These are phyloP conservation scores for Phytophthora sansomeana DNA, from an alignment of 352 stramenopile species.

Conservation along the genomic window DNA sequence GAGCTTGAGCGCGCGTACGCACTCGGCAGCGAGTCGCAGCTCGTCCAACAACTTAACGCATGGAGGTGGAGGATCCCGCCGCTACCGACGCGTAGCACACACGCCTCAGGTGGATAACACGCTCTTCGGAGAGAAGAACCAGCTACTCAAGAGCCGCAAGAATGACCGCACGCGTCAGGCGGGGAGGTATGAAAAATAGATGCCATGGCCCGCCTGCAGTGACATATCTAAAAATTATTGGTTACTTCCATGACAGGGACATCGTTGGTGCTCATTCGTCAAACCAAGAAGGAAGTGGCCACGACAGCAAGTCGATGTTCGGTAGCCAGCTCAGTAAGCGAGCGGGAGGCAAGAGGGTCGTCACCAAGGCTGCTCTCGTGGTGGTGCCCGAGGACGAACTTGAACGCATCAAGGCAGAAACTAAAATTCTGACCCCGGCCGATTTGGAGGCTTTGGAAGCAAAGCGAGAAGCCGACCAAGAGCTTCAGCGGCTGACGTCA, in stretches of 20 bases:
- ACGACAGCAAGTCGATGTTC: slow-evolving; percentile 19
- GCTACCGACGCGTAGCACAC: slow-evolving; percentile 70
- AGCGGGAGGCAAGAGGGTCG: slow-evolving; percentile 13
- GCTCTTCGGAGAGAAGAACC: slow-evolving; percentile 70
- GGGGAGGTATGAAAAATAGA: slow-evolving; percentile 45
- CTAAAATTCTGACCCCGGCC: slow-evolving; percentile 60
- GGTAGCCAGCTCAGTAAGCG: slow-evolving; percentile 16
- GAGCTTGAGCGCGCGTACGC: slow-evolving; percentile 38
- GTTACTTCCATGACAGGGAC: slow-evolving; percentile 27
- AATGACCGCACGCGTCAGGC: slow-evolving; percentile 70
- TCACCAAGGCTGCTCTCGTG: slow-evolving; percentile 19
- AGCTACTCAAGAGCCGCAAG: slow-evolving; percentile 50
- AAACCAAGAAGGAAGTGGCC: slow-evolving; percentile 36
- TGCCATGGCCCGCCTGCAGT: neutral
- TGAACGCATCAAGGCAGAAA: slow-evolving; percentile 72
- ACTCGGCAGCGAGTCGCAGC: slow-evolving; percentile 40
- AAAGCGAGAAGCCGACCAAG: slow-evolving; percentile 60
- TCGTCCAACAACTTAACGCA: slow-evolving; percentile 31
- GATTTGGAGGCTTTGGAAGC: slow-evolving; percentile 70
- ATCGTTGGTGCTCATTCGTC: slow-evolving; percentile 46
- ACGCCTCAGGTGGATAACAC: slow-evolving; percentile 75
- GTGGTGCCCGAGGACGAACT: slow-evolving; percentile 56
- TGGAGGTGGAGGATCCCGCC: slow-evolving; percentile 37
- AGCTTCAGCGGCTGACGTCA: slow-evolving; percentile 61
- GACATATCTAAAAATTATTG: neutral